Conservation (phyloP, 257 asterid species). For the Linderniella brevidens region DNA sequence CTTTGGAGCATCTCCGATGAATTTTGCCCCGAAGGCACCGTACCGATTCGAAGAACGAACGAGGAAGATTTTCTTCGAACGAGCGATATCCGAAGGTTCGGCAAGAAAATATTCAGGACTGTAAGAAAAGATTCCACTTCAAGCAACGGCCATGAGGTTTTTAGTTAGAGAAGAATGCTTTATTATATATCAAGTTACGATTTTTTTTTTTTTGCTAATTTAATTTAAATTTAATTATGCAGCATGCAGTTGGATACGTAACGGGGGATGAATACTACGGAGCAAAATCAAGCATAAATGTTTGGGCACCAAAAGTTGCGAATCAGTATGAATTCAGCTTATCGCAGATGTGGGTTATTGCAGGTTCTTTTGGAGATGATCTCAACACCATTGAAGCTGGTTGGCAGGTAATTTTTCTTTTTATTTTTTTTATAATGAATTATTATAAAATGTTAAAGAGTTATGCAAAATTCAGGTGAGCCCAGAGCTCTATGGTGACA, state of each 20-base stretch:
- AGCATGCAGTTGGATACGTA: conserved; percentile 16
- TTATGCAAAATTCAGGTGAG: not conserved
- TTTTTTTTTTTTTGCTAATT: not conserved
- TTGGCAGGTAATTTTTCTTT: not conserved
- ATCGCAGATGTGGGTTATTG: not conserved
- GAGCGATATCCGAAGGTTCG: conserved; percentile 7
- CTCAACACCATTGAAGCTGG: conserved; percentile 1
- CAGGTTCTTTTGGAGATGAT: not conserved
- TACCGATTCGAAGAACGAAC: conserved; percentile 11
- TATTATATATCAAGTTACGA: not conserved
- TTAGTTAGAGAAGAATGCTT: not conserved
- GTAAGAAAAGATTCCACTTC: conserved; percentile 7
- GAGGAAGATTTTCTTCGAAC: conserved; percentile 10
- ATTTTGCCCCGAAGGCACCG: conserved; percentile 11
- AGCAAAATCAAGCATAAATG: conserved; percentile 10
- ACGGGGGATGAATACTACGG: conserved; percentile 14
- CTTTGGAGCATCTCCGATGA: not conserved
- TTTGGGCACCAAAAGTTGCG: not conserved
- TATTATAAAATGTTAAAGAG: not conserved
- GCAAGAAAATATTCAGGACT: conserved; percentile 4
- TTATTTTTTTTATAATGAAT: not conserved
- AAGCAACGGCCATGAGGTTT: conserved; percentile 10
- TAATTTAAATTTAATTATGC: not conserved
- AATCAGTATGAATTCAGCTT: not conserved
- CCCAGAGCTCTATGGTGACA: not conserved